Evolutionary conservation across 2,329 filamentous ascomycete genomes (phyloP), one percentile per base, ranked within the genome.

Genomic region (Anisogramma anomala): DNA sequence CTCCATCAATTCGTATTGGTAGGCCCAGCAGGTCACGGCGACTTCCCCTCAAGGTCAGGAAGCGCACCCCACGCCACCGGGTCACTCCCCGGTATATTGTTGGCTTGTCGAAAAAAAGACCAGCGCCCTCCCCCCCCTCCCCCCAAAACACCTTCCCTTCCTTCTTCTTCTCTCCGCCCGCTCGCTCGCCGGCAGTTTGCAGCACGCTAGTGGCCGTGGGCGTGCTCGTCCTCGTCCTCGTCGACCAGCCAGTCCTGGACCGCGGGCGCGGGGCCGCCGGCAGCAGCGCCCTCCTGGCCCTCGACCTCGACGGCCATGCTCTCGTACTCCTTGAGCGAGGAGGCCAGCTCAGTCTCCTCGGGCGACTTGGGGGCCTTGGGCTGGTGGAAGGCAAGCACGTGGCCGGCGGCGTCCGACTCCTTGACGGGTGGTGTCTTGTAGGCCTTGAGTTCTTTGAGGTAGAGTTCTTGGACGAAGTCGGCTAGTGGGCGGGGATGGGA

Each of bases 401-500:
- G 83, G 61, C 85, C 88, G 55, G 89, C 82, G 60, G 88, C 72
- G 60, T 96, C 91, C 56, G 77, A 77, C 50, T 86, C 74, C 74
- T 95, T 94, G 68, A 89, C 62, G 53, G 78, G 71, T 43, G 84
- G 71, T 50, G 80, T 71, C 77, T 96, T 96, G 82, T 94, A 96
- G 67, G 79, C 77, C 71, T 89, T 91, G 61, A 98, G 79, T 69
- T 96, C 88, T 65, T 82, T 83, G 55, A 98, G 79, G 75, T 98
- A 98, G 60, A 98, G 77, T 63, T 96, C 89, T 69, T 96, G 91
- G 56, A 98, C 85, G 58, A 94, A 79, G 66, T 98, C 91, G 78
- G 85, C 91, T 96, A 60, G 50, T 38, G 19, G 25, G 32, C 39
- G 31, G 47, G 43, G 41, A 18, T 39, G 46, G 20, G 37, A 32